These are phyloP conservation scores for Margaritispora aquatica DNA, from an alignment of 495 filamentous ascomycete species.

Conservation along the genomic window DNA sequence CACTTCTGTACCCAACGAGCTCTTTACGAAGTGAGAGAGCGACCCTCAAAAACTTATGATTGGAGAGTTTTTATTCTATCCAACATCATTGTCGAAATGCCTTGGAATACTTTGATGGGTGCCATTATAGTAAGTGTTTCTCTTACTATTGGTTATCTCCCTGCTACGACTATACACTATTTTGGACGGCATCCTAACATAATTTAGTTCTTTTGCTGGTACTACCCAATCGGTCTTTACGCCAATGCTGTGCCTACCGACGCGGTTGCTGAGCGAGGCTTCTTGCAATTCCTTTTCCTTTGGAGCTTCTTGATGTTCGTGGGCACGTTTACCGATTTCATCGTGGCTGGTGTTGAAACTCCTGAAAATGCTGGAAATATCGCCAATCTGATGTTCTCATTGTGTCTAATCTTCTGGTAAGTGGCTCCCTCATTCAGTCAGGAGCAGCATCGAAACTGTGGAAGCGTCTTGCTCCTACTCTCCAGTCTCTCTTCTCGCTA, in stretches of 20 bases:
- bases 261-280: neutral
- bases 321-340: constrained; percentile 57
- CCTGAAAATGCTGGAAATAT: constrained; percentile 65
- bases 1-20: constrained; percentile 70
- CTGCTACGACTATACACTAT: too few species aligned
- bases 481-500: too few species aligned
- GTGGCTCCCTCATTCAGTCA: constrained; percentile 31
- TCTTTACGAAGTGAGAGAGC: constrained; percentile 81
- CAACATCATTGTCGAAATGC: constrained; percentile 70
- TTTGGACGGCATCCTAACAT: too few species aligned
- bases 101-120: constrained; percentile 66
- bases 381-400: constrained; percentile 60
- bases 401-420: constrained; percentile 53
- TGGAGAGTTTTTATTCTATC: constrained; percentile 80
- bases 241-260: constrained; percentile 43
- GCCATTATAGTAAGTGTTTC: too few species aligned
- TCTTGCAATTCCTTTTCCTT: constrained; percentile 21
- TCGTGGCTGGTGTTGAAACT: constrained; percentile 43
- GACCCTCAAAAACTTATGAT: constrained; percentile 76
- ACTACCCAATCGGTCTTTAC: constrained; percentile 22
- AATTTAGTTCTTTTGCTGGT: constrained; percentile 67
- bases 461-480: too few species aligned
- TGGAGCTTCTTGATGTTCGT: constrained; percentile 57
- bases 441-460: too few species aligned
- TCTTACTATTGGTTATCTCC: too few species aligned